Percentiles rank a stretch among this genome's conserved stretches.
Conservation (phyloP, 495 filamentous ascomycete genomes). For the Rostrohypoxylon terebratum region DNA sequence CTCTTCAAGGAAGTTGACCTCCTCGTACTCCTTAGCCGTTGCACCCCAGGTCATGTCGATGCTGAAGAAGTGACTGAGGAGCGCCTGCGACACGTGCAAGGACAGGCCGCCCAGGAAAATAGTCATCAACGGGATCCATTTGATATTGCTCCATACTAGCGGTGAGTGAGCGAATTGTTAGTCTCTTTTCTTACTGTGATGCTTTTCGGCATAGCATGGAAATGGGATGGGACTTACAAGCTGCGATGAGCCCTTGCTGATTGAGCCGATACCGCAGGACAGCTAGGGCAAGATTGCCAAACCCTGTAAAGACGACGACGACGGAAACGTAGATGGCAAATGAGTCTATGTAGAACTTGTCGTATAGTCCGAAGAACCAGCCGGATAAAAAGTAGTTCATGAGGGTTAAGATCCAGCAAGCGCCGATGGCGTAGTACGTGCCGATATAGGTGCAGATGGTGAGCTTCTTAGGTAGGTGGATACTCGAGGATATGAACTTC, state of each 20-base stretch:
- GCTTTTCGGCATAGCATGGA: background rate
- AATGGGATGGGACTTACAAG: slow-evolving; percentile 48
- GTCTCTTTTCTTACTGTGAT: background rate
- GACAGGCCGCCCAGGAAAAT: slow-evolving; percentile 75
- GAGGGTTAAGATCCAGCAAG: slow-evolving; percentile 73
- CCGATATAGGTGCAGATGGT: slow-evolving; percentile 81
- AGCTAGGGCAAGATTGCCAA: slow-evolving; percentile 64
- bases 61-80: slow-evolving; percentile 70
- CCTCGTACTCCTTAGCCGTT: slow-evolving; percentile 72
- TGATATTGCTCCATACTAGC: slow-evolving; percentile 69
- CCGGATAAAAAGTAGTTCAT: slow-evolving; percentile 74
- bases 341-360: slow-evolving; percentile 71
- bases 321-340: slow-evolving; percentile 70
- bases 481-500: slow-evolving; percentile 67
- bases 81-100: slow-evolving; percentile 70
- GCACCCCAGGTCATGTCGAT: slow-evolving; percentile 73
- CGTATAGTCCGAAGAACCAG: slow-evolving; percentile 67
- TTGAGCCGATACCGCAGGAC: slow-evolving; percentile 66
- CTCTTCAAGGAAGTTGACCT: slow-evolving; percentile 71
- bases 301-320: slow-evolving; percentile 67
- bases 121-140: slow-evolving; percentile 70
- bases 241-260: slow-evolving; percentile 53
- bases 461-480: slow-evolving; percentile 72
- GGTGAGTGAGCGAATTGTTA: slow-evolving; percentile 28
- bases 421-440: slow-evolving; percentile 78